Conservation (phyloP, 352 stramenopile species). For the Globisporangium nagaii region DNA sequence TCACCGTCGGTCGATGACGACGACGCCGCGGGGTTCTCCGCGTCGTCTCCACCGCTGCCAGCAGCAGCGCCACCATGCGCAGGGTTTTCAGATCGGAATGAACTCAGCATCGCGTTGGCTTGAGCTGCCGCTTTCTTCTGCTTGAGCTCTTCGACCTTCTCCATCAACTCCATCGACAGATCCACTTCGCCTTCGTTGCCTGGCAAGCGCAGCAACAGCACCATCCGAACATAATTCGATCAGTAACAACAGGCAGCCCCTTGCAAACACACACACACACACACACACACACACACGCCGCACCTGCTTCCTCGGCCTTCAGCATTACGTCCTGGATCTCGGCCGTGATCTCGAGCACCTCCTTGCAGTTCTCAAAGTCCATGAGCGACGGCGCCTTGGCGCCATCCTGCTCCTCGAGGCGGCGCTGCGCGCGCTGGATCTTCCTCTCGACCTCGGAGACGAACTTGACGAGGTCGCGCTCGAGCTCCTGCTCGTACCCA, state of each 20-base stretch:
- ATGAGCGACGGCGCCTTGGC: constrained; percentile 35
- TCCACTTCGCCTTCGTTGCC: constrained; percentile 56
- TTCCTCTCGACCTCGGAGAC: constrained; percentile 81
- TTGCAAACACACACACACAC: neutral
- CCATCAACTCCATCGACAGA: constrained; percentile 50
- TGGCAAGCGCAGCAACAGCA: neutral
- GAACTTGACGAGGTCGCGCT: constrained; percentile 53
- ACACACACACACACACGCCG: neutral
- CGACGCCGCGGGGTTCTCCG: neutral
- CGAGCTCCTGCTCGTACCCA: constrained; percentile 69
- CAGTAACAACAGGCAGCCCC: too few species aligned
- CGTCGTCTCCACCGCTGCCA: neutral
- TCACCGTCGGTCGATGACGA: neutral
- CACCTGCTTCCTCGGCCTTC: constrained; percentile 50
- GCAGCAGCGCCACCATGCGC: neutral
- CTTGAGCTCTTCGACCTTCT: constrained; percentile 62
- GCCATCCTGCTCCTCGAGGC: constrained; percentile 61
- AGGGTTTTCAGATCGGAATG: constrained; percentile 22
- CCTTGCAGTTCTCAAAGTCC: constrained; percentile 48
- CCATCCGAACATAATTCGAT: too few species aligned
- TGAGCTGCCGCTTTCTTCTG: constrained; percentile 40
- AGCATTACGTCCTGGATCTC: constrained; percentile 63
- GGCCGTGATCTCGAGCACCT: constrained; percentile 65
- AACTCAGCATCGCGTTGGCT: constrained; percentile 33
- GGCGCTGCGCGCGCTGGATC: constrained; percentile 62